Base-by-base conservation (phyloP, 2,329 filamentous ascomycete species). In the Dothideomycetidae sp. region DNA sequence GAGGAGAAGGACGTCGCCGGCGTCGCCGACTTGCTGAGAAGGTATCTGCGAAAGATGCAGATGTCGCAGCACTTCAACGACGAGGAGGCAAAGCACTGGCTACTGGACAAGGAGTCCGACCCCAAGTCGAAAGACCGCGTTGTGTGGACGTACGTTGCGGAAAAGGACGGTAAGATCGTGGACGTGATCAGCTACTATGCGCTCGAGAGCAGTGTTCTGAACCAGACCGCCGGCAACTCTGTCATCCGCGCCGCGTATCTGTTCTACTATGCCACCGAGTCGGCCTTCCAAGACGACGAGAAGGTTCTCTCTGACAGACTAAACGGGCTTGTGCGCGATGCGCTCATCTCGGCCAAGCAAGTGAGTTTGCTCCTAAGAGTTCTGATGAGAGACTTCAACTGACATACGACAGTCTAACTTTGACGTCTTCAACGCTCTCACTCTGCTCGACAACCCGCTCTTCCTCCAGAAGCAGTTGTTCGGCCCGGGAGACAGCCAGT, bases 131-230 rank as follows among this genome's bases (percentile, higher is more conserved):
- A 69, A 32, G 81, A 93, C 52, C 82, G 86, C 57, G 85, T 93
- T 5, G 77, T 96, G 10, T 98, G 84, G 82, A 77, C 78, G 2
- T 96, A 92, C 48, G 88, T 98, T 7, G 83, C 93, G 10, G 88
- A 73, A 55, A 71, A 79, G 37, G 60, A 68, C 0, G 49, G 73
- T 32, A 75, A 78, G 35, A 82, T 98, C 53, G 94, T 84, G 26
- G 90, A 98, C 60, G 94, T 93, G 63, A 80, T 94, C 63, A 94
- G 85, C 26, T 98, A 96, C 64, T 98, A 96, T 67, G 78, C 76
- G 53, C 78, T 98, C 21, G 85, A 93, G 42, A 55, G 85, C 11
- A 90, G 84, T 1, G 81, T 94, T 41, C 92, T 98, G 51, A 77
- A 79, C 48, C 75, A 84, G 53, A 64, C 73, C 31, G 81, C 81